phyloP scores from a whole-genome alignment of 805 yeast species.

The Cyberlindnera mrakii region DNA sequence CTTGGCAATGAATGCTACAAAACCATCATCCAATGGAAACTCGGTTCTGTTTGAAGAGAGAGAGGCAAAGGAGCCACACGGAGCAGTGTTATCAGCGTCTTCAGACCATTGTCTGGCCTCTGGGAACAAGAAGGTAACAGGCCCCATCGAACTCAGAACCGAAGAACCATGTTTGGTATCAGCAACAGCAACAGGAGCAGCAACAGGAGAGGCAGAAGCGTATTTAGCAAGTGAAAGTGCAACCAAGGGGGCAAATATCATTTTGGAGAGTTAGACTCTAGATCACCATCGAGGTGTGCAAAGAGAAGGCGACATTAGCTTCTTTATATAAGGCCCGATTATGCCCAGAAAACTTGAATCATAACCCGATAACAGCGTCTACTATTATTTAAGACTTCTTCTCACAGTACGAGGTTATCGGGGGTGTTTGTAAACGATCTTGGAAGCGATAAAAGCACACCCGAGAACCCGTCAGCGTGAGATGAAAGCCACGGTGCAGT shows the following conservation, averaged over 20 bases:
- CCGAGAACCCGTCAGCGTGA: no score
- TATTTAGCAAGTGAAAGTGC: constrained; percentile 13
- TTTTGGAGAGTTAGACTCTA: not conserved
- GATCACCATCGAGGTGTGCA: no score
- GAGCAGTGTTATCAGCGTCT: constrained; percentile 38
- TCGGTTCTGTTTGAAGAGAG: constrained; percentile 32
- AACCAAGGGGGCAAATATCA: constrained; percentile 9
- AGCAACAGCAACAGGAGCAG: constrained; percentile 17
- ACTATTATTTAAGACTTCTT: no score
- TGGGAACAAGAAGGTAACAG: constrained; percentile 33
- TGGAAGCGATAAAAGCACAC: no score
- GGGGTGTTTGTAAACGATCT: no score
- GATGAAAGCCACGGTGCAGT: no score
- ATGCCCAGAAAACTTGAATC: no score
- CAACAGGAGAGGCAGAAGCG: constrained; percentile 19
- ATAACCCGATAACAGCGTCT: no score
- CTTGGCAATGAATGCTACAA: constrained; percentile 39
- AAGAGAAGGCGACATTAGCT: no score
- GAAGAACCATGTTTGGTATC: constrained; percentile 23
- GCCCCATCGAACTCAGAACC: constrained; percentile 22
- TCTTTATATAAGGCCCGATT: no score
- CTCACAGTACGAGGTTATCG: no score
- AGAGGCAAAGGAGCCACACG: constrained; percentile 37
- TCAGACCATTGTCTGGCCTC: constrained; percentile 39
- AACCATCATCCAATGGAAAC: constrained; percentile 42